These are phyloP conservation scores for Candida nanaspora DNA, from an alignment of 805 yeast species.

Conservation along the genomic window DNA sequence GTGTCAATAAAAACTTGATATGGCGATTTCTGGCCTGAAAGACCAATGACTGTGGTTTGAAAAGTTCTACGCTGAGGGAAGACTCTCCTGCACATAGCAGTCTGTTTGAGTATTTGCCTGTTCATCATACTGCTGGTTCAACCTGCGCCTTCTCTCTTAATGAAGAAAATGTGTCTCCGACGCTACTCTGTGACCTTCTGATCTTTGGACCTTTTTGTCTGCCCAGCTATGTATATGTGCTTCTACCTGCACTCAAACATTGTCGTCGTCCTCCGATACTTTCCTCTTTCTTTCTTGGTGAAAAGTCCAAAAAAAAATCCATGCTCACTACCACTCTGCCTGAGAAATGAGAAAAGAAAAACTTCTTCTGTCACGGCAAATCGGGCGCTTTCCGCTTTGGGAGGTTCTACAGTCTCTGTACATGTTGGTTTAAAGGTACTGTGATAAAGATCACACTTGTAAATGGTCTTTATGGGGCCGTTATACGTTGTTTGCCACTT, in stretches of 20 bases:
- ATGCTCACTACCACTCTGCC: not conserved
- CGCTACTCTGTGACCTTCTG: too few relatives aligned
- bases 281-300: not conserved
- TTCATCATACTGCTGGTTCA: not conserved
- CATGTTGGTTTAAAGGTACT: not conserved
- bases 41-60: slow-evolving; percentile 5
- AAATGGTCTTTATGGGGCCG: not conserved
- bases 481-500: too few relatives aligned
- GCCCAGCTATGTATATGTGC: too few relatives aligned
- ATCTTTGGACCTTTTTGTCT: too few relatives aligned
- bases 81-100: not conserved
- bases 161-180: not conserved
- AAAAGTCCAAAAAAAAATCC: not conserved
- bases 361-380: not conserved
- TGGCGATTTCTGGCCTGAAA: slow-evolving; percentile 54
- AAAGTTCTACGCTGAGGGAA: slow-evolving; percentile 8
- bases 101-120: not conserved
- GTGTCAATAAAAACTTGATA: slow-evolving; percentile 90
- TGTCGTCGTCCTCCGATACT: too few relatives aligned
- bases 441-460: not conserved
- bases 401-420: not conserved
- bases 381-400: not conserved
- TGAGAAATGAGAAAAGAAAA: not conserved
- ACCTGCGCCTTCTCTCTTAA: too few relatives aligned
- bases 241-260: too few relatives aligned